Conservation (phyloP, 2,329 filamentous ascomycete genomes). For the Byssoonygena ceratinophila region DNA sequence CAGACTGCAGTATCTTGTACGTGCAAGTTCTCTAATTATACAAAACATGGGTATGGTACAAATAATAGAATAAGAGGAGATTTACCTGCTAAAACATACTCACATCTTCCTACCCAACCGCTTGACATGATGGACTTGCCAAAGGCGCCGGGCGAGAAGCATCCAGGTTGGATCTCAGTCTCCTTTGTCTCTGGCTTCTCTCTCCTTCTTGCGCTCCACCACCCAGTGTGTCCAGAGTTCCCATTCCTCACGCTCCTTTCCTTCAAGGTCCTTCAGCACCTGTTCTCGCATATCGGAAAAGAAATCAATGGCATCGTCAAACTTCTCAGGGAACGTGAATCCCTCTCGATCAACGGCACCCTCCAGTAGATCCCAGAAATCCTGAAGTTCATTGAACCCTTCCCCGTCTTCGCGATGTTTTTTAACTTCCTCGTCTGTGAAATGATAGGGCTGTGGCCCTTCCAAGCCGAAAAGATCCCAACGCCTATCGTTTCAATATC, state of each 20-base stretch:
- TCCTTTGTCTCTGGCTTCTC: not conserved
- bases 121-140: too few relatives aligned
- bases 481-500: not conserved
- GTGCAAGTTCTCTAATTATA: too few relatives aligned
- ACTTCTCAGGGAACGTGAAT: conserved; percentile 8
- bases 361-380: conserved; percentile 15
- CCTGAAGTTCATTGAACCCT: conserved; percentile 11
- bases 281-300: conserved; percentile 12
- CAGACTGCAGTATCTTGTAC: too few relatives aligned
- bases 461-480: conserved; percentile 3
- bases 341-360: conserved; percentile 9
- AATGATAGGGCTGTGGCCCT: conserved; percentile 11
- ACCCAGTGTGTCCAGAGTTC: conserved; percentile 11
- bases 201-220: not conserved
- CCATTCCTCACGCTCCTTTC: conserved; percentile 10
- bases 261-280: not conserved
- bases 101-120: too few relatives aligned
- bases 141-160: not conserved
- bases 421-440: conserved; percentile 10
- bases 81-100: not conserved
- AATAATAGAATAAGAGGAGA: too few relatives aligned
- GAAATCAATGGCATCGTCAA: conserved; percentile 13
- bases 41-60: not conserved
- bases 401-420: conserved; percentile 12
- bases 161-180: too few relatives aligned